Evolutionary conservation across 148 eudicot species (phyloP), one percentile per base, ranked within the genome.

Genomic region (Rhododendron mucronatum): DNA sequence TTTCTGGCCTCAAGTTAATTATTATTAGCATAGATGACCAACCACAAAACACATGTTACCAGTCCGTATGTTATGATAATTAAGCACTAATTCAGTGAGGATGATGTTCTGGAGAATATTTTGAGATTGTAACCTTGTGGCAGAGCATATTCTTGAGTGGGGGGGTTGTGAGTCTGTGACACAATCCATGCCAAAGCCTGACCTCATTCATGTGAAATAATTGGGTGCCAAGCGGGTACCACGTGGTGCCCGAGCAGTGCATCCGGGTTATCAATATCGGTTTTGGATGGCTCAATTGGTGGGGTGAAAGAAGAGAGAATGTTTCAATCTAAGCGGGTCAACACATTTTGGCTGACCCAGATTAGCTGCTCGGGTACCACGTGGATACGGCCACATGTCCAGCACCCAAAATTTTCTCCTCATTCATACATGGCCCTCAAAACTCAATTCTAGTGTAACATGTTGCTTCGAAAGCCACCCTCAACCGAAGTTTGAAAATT

Each of bases 121-220:
- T 28, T n/a, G 71, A 63, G 28, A 61, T 1, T 2, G 13, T 30
- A 30, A 35, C 44, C 37, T 0, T 16, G 15, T 35, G 78, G 78
- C 76, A 28, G 47, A 35, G 78, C 9, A 74, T 30, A 30, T 30
- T 37, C 45, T 37, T 74, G 45, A 37, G 78, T 37, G 10, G 23
- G 78, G 37, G 44, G 78, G 12, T 18, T 75, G 35, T 33, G 35
- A 33, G 35, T 33, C 35, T 33, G 79, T 75, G 79, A 75, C 79
- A 39, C 79, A 39, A 74, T 75, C 0, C 79, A 37, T 37, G 47
- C 23, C 79, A 75, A 75, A 75, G 79, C 79, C 37, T 75, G 79
- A 75, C 79, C 79, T 75, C 79, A 75, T 37, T 35, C 47, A 74
- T n/a, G n/a, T n/a, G n/a, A n/a, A n/a, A n/a, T n/a, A n/a, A n/a